Evolutionary conservation across 768 basidiomycete species (phyloP).

Genomic region (Tricholoma bakamatsutake): DNA sequence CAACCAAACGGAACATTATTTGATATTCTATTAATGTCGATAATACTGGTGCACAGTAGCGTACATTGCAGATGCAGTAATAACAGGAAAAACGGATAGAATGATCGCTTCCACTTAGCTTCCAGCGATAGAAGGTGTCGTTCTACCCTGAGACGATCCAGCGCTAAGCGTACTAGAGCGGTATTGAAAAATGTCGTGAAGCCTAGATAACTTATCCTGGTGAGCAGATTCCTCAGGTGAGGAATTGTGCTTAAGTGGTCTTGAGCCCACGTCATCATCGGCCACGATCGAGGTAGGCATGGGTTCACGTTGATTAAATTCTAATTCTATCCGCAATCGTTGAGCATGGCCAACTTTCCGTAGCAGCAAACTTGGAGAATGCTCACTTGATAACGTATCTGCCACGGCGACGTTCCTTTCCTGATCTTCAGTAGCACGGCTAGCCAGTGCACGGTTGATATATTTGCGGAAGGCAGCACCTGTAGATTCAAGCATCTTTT

Average conservation of each 20-base stretch:
- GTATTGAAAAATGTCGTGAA: slow-evolving; percentile 83
- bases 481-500: slow-evolving; percentile 84
- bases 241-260: slow-evolving; percentile 16
- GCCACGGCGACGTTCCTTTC: slow-evolving; percentile 77
- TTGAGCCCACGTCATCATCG: slow-evolving; percentile 24
- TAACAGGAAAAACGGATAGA: neutral
- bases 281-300: slow-evolving; percentile 19
- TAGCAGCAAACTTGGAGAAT: neutral
- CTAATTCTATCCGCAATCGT: slow-evolving; percentile 41
- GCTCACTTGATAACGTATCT: slow-evolving; percentile 76
- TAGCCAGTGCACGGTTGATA: slow-evolving; percentile 82
- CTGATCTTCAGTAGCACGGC: slow-evolving; percentile 81
- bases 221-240: slow-evolving; percentile 29
- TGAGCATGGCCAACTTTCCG: slow-evolving; percentile 11
- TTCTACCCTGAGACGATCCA: slow-evolving; percentile 35
- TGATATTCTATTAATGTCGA: neutral
- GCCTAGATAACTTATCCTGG: slow-evolving; percentile 64
- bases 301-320: slow-evolving; percentile 45
- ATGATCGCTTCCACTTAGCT: neutral
- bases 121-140: slow-evolving; percentile 24
- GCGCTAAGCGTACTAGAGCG: slow-evolving; percentile 57
- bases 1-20: neutral
- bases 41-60: slow-evolving; percentile 6
- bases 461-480: slow-evolving; percentile 90
- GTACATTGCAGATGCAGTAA: slow-evolving; percentile 10